Percentiles rank a stretch among this genome's conserved stretches.
Evolutionary conservation across 257 asterid species (phyloP).

Genomic region (Ophiorrhiza pumila): DNA sequence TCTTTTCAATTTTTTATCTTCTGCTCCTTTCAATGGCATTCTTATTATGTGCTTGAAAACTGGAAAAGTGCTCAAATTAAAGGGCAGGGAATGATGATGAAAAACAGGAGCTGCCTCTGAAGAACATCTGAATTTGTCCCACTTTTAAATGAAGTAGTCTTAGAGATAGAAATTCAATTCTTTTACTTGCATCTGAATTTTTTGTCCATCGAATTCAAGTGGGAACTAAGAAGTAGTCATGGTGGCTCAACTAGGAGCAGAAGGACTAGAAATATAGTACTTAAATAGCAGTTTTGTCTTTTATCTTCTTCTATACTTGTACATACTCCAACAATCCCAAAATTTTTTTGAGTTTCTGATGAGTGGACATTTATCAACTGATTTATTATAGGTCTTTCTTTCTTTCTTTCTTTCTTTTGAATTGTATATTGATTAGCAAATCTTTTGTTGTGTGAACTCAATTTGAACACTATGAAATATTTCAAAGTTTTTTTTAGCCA

Average conservation of each 20-base stretch:
- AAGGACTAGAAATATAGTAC: conserved; percentile 7
- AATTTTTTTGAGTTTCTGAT: not conserved
- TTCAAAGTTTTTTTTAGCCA: not conserved
- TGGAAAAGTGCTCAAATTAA: not conserved
- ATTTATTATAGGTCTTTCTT: not conserved
- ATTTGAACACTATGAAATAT: not conserved
- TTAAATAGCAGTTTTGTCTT: not conserved
- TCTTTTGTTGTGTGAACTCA: not conserved
- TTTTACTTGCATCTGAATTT: conserved; percentile 1
- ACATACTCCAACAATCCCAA: conserved; percentile 7
- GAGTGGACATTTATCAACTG: conserved; percentile 2
- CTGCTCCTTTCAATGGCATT: conserved; percentile 29
- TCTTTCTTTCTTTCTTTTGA: not conserved
- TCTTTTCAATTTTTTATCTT: conserved; percentile 12
- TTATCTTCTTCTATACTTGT: conserved; percentile 15
- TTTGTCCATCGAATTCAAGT: conserved; percentile 6
- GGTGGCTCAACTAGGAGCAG: conserved; percentile 5
- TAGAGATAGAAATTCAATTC: conserved; percentile 12
- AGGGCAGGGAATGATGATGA: conserved; percentile 23
- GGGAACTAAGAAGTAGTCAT: conserved; percentile 14
- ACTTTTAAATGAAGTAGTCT: conserved; percentile 3
- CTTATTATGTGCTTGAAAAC: conserved; percentile 26
- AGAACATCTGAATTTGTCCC: conserved; percentile 14
- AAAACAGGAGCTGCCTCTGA: conserved; percentile 9
- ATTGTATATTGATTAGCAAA: not conserved